A percentile compares a stretch with the other conserved stretches of the same genome.
phyloP scores from a whole-genome alignment of 805 yeast species.

The Yamadazyma sp. region DNA sequence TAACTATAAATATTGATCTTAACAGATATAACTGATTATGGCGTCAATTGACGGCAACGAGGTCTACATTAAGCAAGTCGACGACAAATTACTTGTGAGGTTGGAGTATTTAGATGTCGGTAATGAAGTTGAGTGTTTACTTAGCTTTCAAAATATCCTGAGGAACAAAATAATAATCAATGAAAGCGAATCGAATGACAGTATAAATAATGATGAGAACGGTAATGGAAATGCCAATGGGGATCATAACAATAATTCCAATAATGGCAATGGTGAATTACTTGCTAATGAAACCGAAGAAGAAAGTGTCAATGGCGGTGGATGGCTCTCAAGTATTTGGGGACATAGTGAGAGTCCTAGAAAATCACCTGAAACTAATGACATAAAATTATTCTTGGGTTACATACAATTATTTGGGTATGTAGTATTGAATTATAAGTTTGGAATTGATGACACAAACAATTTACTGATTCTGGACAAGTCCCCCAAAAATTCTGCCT shows the following conservation, averaged over 20 bases:
- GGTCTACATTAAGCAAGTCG: constrained; percentile 18
- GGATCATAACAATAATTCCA: neutral
- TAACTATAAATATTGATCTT: no score
- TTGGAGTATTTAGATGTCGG: constrained; percentile 13
- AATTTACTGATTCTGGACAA: constrained; percentile 11
- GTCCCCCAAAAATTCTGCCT: constrained; percentile 15
- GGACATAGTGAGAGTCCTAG: neutral
- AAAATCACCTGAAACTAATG: constrained; percentile 10
- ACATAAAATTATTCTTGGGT: constrained; percentile 28
- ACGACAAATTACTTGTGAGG: constrained; percentile 19
- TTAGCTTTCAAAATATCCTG: constrained; percentile 22
- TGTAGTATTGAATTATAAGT: constrained; percentile 34
- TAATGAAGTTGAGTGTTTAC: constrained; percentile 17
- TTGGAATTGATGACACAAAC: constrained; percentile 16
- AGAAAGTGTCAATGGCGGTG: no score
- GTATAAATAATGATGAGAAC: no score
- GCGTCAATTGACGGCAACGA: constrained; percentile 1
- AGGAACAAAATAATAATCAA: constrained; percentile 6
- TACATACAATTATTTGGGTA: constrained; percentile 40
- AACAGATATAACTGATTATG: neutral
- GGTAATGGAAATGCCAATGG: neutral
- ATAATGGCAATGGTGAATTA: no score
- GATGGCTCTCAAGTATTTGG: constrained; percentile 10
- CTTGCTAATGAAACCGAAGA: neutral
- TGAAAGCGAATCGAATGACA: constrained; percentile 1